A percentile compares a stretch with the other conserved stretches of the same genome.
These are phyloP conservation scores for Anethum foeniculum DNA, from an alignment of 140 eudicot species.

Conservation along the genomic window DNA sequence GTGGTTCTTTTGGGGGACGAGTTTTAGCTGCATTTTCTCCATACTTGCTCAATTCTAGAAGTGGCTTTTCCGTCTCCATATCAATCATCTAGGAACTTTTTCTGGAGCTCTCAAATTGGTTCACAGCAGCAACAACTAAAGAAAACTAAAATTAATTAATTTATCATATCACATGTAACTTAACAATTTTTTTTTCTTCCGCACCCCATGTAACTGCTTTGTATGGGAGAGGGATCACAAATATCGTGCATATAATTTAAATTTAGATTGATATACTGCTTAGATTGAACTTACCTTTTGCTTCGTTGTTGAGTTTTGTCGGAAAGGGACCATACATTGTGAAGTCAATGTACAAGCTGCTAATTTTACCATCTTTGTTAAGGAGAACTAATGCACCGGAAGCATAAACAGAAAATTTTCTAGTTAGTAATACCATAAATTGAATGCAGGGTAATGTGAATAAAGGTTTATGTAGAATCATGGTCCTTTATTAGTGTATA, in stretches of 20 bases:
- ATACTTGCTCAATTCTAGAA: too few relatives aligned
- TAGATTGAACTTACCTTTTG: neutral
- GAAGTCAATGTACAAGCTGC: neutral
- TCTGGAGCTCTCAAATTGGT: neutral
- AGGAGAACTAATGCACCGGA: neutral
- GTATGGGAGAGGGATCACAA: neutral
- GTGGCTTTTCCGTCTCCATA: neutral
- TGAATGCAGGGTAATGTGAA: too few relatives aligned
- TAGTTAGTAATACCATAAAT: neutral
- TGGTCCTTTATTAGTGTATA: too few relatives aligned
- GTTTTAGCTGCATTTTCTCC: neutral
- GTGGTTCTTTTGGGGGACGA: neutral
- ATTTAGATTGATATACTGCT: neutral
- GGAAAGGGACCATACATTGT: neutral
- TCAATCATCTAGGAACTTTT: neutral
- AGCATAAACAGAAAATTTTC: too few relatives aligned
- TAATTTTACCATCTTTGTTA: too few relatives aligned
- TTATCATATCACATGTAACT: neutral
- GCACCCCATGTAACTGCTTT: too few relatives aligned
- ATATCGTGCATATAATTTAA: neutral
- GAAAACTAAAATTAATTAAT: too few relatives aligned
- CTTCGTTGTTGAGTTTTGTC: neutral
- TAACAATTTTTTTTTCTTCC: too few relatives aligned
- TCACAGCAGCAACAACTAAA: neutral
- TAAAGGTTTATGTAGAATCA: too few relatives aligned